Conservation (phyloP, 2,329 filamentous ascomycete species). For the Fusarium oxysporum region DNA sequence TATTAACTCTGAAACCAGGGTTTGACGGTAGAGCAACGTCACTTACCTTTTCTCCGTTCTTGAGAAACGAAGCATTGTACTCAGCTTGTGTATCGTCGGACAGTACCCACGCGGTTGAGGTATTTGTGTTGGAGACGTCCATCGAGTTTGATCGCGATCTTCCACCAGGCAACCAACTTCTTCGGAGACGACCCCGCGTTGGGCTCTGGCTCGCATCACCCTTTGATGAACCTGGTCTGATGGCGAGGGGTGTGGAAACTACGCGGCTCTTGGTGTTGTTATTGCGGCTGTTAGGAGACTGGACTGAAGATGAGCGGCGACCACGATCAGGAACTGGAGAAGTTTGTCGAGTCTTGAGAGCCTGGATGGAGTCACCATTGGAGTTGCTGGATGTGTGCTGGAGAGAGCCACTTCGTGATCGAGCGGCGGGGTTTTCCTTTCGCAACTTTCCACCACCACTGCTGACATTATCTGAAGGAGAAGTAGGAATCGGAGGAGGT, state of each 20-base stretch:
- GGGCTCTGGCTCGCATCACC: constrained; percentile 58
- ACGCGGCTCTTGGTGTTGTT: constrained; percentile 48
- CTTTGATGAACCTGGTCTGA: constrained; percentile 42
- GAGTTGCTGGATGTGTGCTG: constrained; percentile 39
- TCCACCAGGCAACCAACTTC: constrained; percentile 65
- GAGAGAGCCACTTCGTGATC: constrained; percentile 51
- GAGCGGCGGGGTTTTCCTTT: constrained; percentile 46
- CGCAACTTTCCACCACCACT: constrained; percentile 46
- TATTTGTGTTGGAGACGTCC: constrained; percentile 43
- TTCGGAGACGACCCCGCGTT: constrained; percentile 58
- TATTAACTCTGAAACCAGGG: constrained; percentile 27
- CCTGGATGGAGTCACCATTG: constrained; percentile 29
- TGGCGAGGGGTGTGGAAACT: constrained; percentile 49
- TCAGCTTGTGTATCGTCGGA: constrained; percentile 63
- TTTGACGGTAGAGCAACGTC: constrained; percentile 25
- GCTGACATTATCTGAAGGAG: constrained; percentile 31
- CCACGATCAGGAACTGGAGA: constrained; percentile 55
- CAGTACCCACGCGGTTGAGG: constrained; percentile 65
- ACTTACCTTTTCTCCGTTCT: constrained; percentile 66
- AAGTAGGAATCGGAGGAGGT: constrained; percentile 24
- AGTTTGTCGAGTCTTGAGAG: constrained; percentile 42
- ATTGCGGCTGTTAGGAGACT: constrained; percentile 50
- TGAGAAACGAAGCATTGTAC: constrained; percentile 65
- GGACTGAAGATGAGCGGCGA: constrained; percentile 61
- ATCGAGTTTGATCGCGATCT: constrained; percentile 64